Evolutionary conservation across 2,329 filamentous ascomycete species (phyloP).

Genomic region (Aureobasidium zeae): DNA sequence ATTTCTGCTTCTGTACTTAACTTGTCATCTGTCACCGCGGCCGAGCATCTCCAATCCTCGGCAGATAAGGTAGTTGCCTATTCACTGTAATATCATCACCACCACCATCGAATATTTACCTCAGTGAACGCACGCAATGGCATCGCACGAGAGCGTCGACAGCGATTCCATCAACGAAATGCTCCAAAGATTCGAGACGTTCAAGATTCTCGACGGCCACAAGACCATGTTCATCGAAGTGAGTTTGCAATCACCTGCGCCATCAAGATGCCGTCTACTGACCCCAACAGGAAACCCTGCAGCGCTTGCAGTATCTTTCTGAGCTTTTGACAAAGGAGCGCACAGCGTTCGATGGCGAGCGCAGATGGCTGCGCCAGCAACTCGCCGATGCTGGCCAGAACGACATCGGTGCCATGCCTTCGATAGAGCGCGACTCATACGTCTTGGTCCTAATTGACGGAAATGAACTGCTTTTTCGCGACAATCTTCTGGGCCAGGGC

Average conservation of each 20-base stretch:
- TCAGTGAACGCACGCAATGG: neutral
- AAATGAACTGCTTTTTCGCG: conserved; percentile 44
- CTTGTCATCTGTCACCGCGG: too few relatives aligned
- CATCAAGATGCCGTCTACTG: neutral
- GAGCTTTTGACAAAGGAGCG: neutral
- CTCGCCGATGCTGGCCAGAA: neutral
- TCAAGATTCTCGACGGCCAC: conserved; percentile 23
- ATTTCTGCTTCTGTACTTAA: too few relatives aligned
- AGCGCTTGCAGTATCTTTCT: neutral
- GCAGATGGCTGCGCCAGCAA: neutral
- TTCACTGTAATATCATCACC: neutral
- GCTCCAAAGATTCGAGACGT: neutral
- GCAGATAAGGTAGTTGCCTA: too few relatives aligned
- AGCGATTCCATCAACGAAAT: neutral
- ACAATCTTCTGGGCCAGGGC: conserved; percentile 23
- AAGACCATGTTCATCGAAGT: conserved; percentile 30
- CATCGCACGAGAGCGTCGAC: neutral
- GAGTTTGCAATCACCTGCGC: neutral
- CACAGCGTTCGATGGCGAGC: neutral
- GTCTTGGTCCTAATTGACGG: conserved; percentile 54
- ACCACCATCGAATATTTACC: too few relatives aligned
- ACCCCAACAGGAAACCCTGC: neutral
- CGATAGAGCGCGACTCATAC: conserved; percentile 43
- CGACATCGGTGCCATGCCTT: too few relatives aligned
- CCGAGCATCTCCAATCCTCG: too few relatives aligned